Evolutionary conservation across 2,329 filamentous ascomycete species (phyloP).

Genomic region (Cytospora piceae): DNA sequence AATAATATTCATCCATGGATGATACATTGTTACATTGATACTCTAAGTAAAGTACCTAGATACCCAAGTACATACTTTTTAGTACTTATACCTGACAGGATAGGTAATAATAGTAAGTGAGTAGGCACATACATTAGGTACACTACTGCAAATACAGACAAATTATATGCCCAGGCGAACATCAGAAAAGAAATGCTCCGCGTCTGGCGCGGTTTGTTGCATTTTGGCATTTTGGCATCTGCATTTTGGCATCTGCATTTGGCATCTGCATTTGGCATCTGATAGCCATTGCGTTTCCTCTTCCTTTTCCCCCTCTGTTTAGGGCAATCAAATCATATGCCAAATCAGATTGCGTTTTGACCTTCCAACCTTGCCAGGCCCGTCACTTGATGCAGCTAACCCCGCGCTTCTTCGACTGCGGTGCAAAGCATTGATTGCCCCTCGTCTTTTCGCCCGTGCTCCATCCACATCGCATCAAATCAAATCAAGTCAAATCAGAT

Average conservation of each 20-base stretch:
- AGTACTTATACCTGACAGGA: neutral
- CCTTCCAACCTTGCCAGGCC: conserved; percentile 8
- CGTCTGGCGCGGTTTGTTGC: conserved; percentile 1
- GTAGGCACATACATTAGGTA: no score
- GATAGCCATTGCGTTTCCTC: no score
- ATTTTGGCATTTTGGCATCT: neutral
- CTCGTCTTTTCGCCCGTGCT: neutral
- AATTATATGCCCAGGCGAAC: no score
- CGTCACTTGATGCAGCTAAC: conserved; percentile 19
- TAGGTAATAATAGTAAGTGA: neutral
- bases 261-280: no score
- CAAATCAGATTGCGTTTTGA: conserved; percentile 10
- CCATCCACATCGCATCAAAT: no score
- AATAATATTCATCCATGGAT: no score
- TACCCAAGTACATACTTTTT: no score
- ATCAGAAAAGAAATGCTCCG: neutral
- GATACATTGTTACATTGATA: no score
- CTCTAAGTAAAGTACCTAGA: no score
- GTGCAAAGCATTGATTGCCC: neutral
- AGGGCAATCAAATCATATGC: neutral
- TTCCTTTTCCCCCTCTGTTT: neutral
- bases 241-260: no score
- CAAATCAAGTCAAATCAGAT: no score
- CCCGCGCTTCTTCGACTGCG: conserved; percentile 10
- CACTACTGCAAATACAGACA: no score